Conservation (phyloP, 805 yeast genomes). For the Naumovozyma dairenensis region DNA sequence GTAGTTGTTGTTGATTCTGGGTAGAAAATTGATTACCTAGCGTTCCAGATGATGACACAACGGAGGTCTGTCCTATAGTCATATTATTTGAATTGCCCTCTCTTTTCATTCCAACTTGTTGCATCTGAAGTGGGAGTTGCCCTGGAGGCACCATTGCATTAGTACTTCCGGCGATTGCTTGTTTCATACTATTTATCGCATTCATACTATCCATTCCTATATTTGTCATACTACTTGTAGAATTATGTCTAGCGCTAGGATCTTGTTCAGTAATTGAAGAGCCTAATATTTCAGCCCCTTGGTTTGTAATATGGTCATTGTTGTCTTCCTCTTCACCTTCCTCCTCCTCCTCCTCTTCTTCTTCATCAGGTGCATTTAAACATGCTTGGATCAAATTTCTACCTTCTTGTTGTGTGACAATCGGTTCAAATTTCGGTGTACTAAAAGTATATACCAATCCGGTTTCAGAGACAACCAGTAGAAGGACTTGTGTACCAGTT, state of each 20-base stretch:
- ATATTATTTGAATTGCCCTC: background rate
- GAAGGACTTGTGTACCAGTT: constrained; percentile 93
- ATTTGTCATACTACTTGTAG: background rate
- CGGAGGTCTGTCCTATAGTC: background rate
- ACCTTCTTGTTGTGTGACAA: constrained; percentile 95
- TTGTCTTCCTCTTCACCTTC: constrained; percentile 36
- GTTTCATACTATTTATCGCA: background rate
- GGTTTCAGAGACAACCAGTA: constrained; percentile 95
- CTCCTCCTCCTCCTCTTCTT: constrained; percentile 56
- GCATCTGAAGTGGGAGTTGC: background rate
- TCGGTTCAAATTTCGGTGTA: constrained; percentile 97
- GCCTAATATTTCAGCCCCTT: constrained; percentile 7
- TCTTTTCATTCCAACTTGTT: background rate
- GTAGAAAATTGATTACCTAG: too few relatives aligned
- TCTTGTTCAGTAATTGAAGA: background rate
- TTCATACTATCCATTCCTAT: background rate
- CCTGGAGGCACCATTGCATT: too few relatives aligned
- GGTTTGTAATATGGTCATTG: constrained; percentile 18
- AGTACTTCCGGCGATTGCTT: background rate
- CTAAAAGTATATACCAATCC: constrained; percentile 97
- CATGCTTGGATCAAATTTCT: constrained; percentile 95
- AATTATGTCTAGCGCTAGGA: constrained; percentile 1
- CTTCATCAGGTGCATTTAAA: constrained; percentile 91
- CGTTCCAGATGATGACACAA: constrained; percentile 1
- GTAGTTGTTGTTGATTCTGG: constrained; percentile 1